phyloP scores from a whole-genome alignment of 805 yeast species.

The Metschnikowia colocasiae region DNA sequence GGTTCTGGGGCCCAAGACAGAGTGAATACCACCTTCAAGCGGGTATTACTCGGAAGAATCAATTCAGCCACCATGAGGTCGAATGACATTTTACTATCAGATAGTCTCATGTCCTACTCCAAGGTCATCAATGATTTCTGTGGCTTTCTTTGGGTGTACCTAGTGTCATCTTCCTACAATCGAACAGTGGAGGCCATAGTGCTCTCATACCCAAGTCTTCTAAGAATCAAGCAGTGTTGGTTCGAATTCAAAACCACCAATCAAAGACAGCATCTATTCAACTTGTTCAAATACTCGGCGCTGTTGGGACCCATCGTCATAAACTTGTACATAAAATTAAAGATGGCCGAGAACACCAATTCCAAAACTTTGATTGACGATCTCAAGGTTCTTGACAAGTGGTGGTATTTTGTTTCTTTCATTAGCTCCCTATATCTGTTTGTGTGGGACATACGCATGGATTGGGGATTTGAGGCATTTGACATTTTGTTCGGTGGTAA shows the following conservation, averaged over 20 bases:
- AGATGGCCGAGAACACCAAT: slow-evolving; percentile 12
- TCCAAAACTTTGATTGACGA: slow-evolving; percentile 3
- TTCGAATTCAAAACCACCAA: slow-evolving; percentile 56
- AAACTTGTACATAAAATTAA: slow-evolving; percentile 22
- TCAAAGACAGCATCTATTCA: slow-evolving; percentile 57
- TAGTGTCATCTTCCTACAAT: slow-evolving; percentile 26
- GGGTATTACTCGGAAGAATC: slow-evolving; percentile 58
- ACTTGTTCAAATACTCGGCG: slow-evolving; percentile 71
- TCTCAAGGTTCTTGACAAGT: slow-evolving; percentile 24
- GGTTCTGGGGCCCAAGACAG: slow-evolving; percentile 39
- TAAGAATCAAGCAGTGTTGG: slow-evolving; percentile 80
- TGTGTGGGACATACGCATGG: slow-evolving; percentile 85
- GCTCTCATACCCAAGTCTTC: slow-evolving; percentile 57
- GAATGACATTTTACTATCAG: slow-evolving; percentile 80
- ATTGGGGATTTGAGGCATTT: slow-evolving; percentile 74
- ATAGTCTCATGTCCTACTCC: slow-evolving; percentile 77
- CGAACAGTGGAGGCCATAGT: slow-evolving; percentile 28
- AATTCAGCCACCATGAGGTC: slow-evolving; percentile 55
- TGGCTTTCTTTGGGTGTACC: slow-evolving; percentile 46
- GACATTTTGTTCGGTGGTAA: slow-evolving; percentile 23
- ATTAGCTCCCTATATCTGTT: slow-evolving; percentile 76
- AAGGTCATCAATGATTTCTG: slow-evolving; percentile 71
- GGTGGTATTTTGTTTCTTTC: slow-evolving; percentile 46
- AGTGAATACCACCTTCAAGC: slow-evolving; percentile 44
- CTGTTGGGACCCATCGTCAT: slow-evolving; percentile 45